Conservation (phyloP, 306 rosid genomes). For the Prunus fruticosa region DNA sequence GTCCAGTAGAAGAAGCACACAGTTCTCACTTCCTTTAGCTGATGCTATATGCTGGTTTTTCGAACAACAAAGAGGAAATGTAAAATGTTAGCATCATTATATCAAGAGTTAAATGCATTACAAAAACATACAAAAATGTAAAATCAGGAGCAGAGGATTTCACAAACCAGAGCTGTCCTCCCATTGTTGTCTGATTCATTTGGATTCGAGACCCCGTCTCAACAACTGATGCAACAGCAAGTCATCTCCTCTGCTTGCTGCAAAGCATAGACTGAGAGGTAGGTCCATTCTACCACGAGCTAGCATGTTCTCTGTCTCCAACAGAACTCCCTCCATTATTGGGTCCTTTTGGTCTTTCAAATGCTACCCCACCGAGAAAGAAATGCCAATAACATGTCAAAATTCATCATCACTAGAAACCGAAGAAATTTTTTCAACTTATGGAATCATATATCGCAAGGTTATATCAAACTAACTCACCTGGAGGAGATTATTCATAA, state of each 20-base stretch:
- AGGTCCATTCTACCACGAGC: constrained; percentile 82
- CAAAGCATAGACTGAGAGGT: constrained; percentile 83
- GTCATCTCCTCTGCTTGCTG: constrained; percentile 80
- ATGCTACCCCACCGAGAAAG: constrained; percentile 50
- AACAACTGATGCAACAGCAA: constrained; percentile 68
- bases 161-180: constrained; percentile 76
- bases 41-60: constrained; percentile 75
- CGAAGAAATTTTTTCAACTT: background rate
- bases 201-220: constrained; percentile 70
- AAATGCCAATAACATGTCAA: constrained; percentile 6
- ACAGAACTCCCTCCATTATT: constrained; percentile 72
- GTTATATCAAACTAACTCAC: constrained; percentile 31
- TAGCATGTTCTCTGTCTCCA: constrained; percentile 82
- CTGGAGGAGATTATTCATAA: constrained; percentile 94
- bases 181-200: constrained; percentile 80
- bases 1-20: constrained; percentile 69
- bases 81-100: background rate
- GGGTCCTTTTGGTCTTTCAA: constrained; percentile 71
- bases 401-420: background rate
- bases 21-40: constrained; percentile 63
- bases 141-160: constrained; percentile 2
- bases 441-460: background rate
- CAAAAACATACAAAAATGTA: background rate
- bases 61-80: background rate
- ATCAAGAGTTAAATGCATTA: background rate